Evolutionary conservation across 1,284 basidiomycete species (phyloP).

Genomic region (Apiotrichum montevideense): DNA sequence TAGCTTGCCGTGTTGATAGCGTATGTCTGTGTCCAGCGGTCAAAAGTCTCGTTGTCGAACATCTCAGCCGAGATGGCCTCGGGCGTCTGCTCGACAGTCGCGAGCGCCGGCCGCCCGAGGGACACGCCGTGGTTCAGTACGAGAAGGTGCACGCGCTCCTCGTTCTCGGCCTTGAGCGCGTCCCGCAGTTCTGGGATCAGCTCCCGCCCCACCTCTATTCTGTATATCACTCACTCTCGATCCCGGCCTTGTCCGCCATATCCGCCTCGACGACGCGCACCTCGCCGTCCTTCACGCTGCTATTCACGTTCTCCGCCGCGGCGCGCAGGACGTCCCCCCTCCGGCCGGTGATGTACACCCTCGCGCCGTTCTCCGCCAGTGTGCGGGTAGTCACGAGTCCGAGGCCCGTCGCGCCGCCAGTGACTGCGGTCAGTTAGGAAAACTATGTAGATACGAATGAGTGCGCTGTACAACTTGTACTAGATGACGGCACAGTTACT

Average conservation of each 20-base stretch:
- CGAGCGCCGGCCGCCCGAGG: slow-evolving; percentile 24
- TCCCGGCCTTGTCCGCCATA: slow-evolving; percentile 39
- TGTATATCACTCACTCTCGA: slow-evolving; percentile 8
- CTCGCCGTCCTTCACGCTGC: slow-evolving; percentile 13
- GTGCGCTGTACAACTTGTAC: no score
- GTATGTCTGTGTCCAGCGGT: slow-evolving; percentile 38
- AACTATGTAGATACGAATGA: slow-evolving; percentile 26
- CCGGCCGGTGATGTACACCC: slow-evolving; percentile 46
- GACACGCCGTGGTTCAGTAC: slow-evolving; percentile 44
- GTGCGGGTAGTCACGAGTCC: slow-evolving; percentile 36
- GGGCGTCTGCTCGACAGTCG: slow-evolving; percentile 35
- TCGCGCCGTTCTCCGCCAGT: slow-evolving; percentile 44
- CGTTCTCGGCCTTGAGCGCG: slow-evolving; percentile 22
- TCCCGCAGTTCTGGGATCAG: slow-evolving; percentile 26
- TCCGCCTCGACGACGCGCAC: slow-evolving; percentile 38
- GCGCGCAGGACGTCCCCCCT: slow-evolving; percentile 34
- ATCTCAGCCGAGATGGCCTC: slow-evolving; percentile 40
- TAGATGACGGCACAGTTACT: slow-evolving; percentile 4
- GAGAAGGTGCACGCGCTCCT: slow-evolving; percentile 37
- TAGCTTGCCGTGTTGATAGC: slow-evolving; percentile 43
- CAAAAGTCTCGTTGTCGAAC: slow-evolving; percentile 41
- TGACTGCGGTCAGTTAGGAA: slow-evolving; percentile 9
- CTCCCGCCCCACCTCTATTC: neutral
- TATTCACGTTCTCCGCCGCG: slow-evolving; percentile 27
- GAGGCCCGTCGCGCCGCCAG: slow-evolving; percentile 36